phyloP scores from a whole-genome alignment of 2,329 filamentous ascomycete species.

The Exserohilum rostratum region DNA sequence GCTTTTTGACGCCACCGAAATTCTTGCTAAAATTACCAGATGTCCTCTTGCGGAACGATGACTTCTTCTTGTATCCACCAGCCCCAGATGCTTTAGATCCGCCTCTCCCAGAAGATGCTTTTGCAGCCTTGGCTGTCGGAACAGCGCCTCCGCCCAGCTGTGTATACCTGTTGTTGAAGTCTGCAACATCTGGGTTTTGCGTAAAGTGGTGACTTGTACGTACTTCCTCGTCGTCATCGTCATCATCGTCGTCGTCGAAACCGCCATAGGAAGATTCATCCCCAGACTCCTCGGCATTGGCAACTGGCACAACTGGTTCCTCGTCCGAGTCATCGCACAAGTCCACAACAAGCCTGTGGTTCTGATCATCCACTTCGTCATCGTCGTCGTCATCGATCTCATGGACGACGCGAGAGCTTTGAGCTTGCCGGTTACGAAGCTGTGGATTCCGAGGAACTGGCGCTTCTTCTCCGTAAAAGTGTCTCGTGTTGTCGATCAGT shows the following conservation, averaged over 20 bases:
- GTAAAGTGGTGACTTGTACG: conserved; percentile 41
- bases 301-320: conserved; percentile 32
- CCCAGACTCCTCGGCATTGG: conserved; percentile 18
- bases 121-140: conserved; percentile 17
- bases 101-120: conserved; percentile 17
- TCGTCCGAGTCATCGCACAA: conserved; percentile 47
- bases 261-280: conserved; percentile 32
- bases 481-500: conserved; percentile 55
- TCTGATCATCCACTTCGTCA: conserved; percentile 55
- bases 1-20: conserved; percentile 28
- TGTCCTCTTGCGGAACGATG: conserved; percentile 18
- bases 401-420: conserved; percentile 24
- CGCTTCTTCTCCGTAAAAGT: conserved; percentile 24
- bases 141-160: conserved; percentile 25
- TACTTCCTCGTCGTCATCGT: conserved; percentile 23
- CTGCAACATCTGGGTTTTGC: conserved; percentile 36
- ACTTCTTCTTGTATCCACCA: conserved; percentile 27
- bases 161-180: conserved; percentile 36
- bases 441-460: conserved; percentile 22
- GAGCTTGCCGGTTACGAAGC: conserved; percentile 21
- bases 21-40: conserved; percentile 26
- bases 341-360: conserved; percentile 57
- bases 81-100: conserved; percentile 23
- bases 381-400: conserved; percentile 46
- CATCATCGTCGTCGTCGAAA: conserved; percentile 32